Evolutionary conservation across 176 grass and related monocot genomes (phyloP), one percentile per base, ranked within the genome.

Genomic region (Guadua angustifolia): DNA sequence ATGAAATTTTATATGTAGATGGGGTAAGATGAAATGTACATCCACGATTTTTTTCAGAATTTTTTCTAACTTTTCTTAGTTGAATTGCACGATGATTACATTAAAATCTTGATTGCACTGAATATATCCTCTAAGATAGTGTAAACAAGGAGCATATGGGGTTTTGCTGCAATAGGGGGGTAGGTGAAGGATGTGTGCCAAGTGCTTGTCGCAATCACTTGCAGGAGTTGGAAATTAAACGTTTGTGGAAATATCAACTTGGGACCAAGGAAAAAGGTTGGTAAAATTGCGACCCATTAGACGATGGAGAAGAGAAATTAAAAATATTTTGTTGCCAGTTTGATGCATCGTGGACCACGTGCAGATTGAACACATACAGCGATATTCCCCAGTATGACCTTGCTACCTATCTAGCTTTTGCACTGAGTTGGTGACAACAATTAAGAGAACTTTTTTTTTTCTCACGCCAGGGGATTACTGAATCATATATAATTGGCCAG

Each of bases 271-370:
- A 49, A 63, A 52, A 52, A 70, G 55, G 64, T 17, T 45, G 36
- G 53, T 75, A 18, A 60, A 82, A 50, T 0, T 53, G 7, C 26
- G 81, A 33, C 68, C 36, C 12, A 10, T 71, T 47, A 7, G 13
- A 51, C 21, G 47, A 15, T 39, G 11, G 8, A 17, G 13, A 35
- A 13, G n/a, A 63, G n/a, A 51, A 16, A 32, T 36, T 9, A 36
- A 12, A 74, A 60, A 7, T 33, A 29, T 36, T 63, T 17, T 58
- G 36, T 72, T 51, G 71, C 50, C 29, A 21, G 65, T 71, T 70
- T 16, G 13, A 45, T 13, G 80, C 22, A 51, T 55, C 66, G 33
- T 86, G 57, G 46, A 86, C 73, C 86, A 88, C 80, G 86, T 62
- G 22, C 59, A 26, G 59, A 57, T 21, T 7, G 52, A 55, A 62